Evolutionary conservation across 768 basidiomycete species (phyloP), one percentile per base, ranked within the genome.

Genomic region (Mrakia frigida): DNA sequence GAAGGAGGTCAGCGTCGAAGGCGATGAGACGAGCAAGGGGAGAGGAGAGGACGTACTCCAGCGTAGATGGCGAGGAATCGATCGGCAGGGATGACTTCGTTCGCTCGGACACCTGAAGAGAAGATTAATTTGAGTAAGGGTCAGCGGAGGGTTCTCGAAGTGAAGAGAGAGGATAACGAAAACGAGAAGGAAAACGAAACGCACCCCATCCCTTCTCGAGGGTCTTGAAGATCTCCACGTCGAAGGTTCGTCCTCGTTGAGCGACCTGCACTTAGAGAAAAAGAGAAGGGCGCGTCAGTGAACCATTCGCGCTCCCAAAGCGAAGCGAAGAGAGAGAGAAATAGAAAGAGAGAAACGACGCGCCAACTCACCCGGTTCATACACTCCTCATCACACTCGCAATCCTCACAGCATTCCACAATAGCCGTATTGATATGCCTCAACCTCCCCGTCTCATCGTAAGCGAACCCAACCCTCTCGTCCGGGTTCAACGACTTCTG

Each of bases 181-280:
- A 60, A 33, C 59, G n/a, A 9, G 59, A 60, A 25, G 4, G 59
- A 28, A 9, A 60, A 33, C 59, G n/a, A 9, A n/a, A 16, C 59
- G n/a, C n/a, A 60, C 59, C 59, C 59, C 59, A 60, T 60, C 59
- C 59, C 59, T 60, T 60, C 59, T 60, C 59, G n/a, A 28, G n/a
- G 10, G 59, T 60, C 59, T 60, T 60, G 59, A 60, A 60, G n/a
- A 60, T 60, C 59, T 60, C 59, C n/a, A 33, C 59, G 59, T 33
- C 59, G 33, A 60, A n/a, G n/a, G n/a, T 60, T 16, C 59, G 59
- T 16, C 59, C 59, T 33, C 59, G 59, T 31, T 60, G 59, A 11
- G 59, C 59, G 59, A 60, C 59, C 46, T 50, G 18, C 39, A n/a
- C n/a, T n/a, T n/a, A n/a, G 39, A 41, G 46, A 21, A 50, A 21